phyloP scores from a whole-genome alignment of 163 green algal species.

The Smithsoniella earleae region DNA sequence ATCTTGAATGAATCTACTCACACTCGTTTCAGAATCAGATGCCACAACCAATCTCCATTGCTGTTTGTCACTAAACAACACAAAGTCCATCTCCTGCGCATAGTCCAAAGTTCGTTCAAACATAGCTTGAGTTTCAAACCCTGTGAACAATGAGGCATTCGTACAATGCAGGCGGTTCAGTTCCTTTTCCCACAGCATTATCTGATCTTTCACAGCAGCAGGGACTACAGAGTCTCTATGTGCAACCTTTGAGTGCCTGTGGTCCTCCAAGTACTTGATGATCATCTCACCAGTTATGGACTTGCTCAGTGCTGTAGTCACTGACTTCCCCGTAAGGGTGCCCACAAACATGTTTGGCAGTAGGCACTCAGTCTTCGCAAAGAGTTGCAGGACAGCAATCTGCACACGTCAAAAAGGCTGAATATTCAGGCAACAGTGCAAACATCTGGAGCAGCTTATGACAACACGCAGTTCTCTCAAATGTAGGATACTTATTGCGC shows the following conservation, averaged over 20 bases:
- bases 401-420: constrained; percentile 43
- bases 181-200: constrained; percentile 28
- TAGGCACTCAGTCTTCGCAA: constrained; percentile 63
- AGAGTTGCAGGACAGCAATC: constrained; percentile 62
- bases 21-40: too few relatives aligned
- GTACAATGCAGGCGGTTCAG: constrained; percentile 15
- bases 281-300: constrained; percentile 75
- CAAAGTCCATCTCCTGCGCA: neutral
- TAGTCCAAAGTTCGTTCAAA: neutral
- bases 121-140: constrained; percentile 6
- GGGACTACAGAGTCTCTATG: constrained; percentile 58
- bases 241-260: constrained; percentile 64
- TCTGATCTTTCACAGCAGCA: constrained; percentile 41
- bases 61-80: constrained; percentile 5
- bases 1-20: too few relatives aligned
- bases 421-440: neutral
- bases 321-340: constrained; percentile 70
- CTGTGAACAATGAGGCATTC: neutral
- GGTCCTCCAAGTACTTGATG: constrained; percentile 63
- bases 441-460: too few relatives aligned
- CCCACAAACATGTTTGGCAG: constrained; percentile 92
- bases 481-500: too few relatives aligned
- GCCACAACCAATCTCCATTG: too few relatives aligned
- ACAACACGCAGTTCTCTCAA: too few relatives aligned
- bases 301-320: constrained; percentile 53